Base-by-base conservation (phyloP, 768 basidiomycete species). In the Tephrocybe sp. region DNA sequence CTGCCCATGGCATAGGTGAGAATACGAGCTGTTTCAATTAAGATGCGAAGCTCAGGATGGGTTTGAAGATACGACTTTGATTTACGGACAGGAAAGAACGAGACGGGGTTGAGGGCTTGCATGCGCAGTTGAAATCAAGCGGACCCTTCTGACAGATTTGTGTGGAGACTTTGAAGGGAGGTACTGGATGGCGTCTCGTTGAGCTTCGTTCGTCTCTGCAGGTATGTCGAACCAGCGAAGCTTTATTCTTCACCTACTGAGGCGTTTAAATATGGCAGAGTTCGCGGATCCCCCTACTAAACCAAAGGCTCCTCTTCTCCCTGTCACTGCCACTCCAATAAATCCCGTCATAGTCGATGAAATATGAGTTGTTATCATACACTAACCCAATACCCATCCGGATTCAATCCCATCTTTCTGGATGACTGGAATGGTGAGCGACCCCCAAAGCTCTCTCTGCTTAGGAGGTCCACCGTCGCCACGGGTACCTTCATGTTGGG, bases 1-100 rank as follows among this genome's bases (percentile, higher is more conserved):
- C 10, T 88, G 86, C 64, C 86, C 86, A 2, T 88, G 86, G 85
- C 85, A 88, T 62, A 73, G 83, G 84, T 81, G 39, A 38, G 72
- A 53, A 16, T n/a, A 22, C n/a, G 2, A 7, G 4, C 8, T 19
- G 12, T 38, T 16, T 18, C 3, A 19, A n/a, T n/a, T n/a, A n/a
- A n/a, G n/a, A n/a, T n/a, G n/a, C n/a, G n/a, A n/a, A n/a, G 18
- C 21, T 38, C 3, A 38, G n/a, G 16, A 15, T 25, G 41, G 31
- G 40, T 24, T 41, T 34, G n/a, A 50, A 85, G 84, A 61, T 87
- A 88, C 55, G 86, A 88, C 58, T 88, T 87, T 61, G 79, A 85
- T 62, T 65, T 88, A n/a, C 69, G 66, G 18, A 85, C 83, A 1
- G 87, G 88, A 2, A 74, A 79, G 53, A 87, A 83, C 59, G 82